Percentiles rank a stretch among this genome's conserved stretches.
Conservation (phyloP, 2,329 filamentous ascomycete species). For the Nemania bipapillata region DNA sequence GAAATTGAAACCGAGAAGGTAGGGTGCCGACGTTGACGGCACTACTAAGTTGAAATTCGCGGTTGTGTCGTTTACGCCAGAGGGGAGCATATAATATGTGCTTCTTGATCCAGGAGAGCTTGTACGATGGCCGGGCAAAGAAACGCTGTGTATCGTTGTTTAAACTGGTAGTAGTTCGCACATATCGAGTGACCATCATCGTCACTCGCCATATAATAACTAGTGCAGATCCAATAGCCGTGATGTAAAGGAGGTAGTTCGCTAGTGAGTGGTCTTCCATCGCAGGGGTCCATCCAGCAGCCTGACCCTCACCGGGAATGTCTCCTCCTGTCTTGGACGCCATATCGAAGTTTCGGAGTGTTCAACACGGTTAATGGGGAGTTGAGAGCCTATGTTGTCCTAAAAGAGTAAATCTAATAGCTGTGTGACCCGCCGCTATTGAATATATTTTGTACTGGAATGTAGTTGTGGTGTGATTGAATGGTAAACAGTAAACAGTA, state of each 20-base stretch:
- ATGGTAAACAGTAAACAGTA: slow-evolving; percentile 25
- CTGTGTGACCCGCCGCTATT: slow-evolving; percentile 7
- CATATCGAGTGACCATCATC: slow-evolving; percentile 70
- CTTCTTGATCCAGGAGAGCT: slow-evolving; percentile 71
- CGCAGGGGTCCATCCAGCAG: slow-evolving; percentile 51
- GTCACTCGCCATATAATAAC: slow-evolving; percentile 75
- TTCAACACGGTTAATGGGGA: not conserved
- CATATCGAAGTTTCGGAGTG: slow-evolving; percentile 28
- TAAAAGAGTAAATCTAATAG: not conserved
- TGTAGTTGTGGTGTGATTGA: slow-evolving; percentile 24
- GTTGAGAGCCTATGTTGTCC: not conserved
- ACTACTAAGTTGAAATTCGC: slow-evolving; percentile 73
- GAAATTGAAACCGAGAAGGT: slow-evolving; percentile 79
- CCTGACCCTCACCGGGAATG: slow-evolving; percentile 44
- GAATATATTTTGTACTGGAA: slow-evolving; percentile 21
- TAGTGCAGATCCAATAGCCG: slow-evolving; percentile 70
- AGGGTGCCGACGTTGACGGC: slow-evolving; percentile 79
- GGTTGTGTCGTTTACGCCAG: slow-evolving; percentile 78
- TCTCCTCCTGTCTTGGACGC: slow-evolving; percentile 30
- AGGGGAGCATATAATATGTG: slow-evolving; percentile 77
- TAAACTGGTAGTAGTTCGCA: slow-evolving; percentile 78
- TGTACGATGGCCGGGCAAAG: slow-evolving; percentile 70
- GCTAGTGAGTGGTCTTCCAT: slow-evolving; percentile 66
- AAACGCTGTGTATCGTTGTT: slow-evolving; percentile 83
- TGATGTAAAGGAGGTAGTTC: slow-evolving; percentile 70